A percentile compares a stretch with the other conserved stretches of the same genome.
Conservation (phyloP, 129 eudicot species). For the Scalesia atractyloides region DNA sequence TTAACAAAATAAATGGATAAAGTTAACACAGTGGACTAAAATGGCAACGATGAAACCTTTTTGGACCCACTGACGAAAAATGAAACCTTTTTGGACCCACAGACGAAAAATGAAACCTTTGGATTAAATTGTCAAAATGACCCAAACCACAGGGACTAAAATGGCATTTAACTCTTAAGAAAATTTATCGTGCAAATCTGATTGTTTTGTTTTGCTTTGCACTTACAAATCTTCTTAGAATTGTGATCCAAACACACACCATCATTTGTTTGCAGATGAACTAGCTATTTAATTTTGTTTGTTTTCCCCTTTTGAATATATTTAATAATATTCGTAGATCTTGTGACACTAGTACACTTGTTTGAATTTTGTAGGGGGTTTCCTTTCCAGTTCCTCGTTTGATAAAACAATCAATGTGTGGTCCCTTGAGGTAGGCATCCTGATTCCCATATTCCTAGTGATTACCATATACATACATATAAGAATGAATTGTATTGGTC, state of each 20-base stretch:
- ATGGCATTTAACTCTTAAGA: too few species aligned
- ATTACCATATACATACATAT: background rate
- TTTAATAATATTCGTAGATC: too few species aligned
- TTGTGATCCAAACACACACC: background rate
- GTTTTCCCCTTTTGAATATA: background rate
- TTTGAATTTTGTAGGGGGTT: slow-evolving; percentile 62
- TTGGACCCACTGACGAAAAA: too few species aligned
- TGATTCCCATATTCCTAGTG: slow-evolving; percentile 10
- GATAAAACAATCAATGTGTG: slow-evolving; percentile 79
- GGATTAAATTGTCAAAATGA: too few species aligned
- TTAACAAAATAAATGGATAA: too few species aligned
- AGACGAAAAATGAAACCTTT: too few species aligned
- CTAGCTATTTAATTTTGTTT: background rate
- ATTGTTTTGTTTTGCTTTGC: background rate
- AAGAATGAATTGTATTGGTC: background rate
- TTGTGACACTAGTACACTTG: background rate
- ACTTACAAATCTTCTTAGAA: background rate
- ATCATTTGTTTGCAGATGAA: background rate
- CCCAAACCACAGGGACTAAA: too few species aligned
- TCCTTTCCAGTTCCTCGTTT: slow-evolving; percentile 79
- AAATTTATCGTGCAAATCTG: background rate
- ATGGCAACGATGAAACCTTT: too few species aligned
- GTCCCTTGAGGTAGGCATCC: slow-evolving; percentile 60
- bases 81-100: too few species aligned
- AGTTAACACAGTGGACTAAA: too few species aligned